phyloP scores from a whole-genome alignment of 129 eudicot species.

The Scalesia atractyloides region DNA sequence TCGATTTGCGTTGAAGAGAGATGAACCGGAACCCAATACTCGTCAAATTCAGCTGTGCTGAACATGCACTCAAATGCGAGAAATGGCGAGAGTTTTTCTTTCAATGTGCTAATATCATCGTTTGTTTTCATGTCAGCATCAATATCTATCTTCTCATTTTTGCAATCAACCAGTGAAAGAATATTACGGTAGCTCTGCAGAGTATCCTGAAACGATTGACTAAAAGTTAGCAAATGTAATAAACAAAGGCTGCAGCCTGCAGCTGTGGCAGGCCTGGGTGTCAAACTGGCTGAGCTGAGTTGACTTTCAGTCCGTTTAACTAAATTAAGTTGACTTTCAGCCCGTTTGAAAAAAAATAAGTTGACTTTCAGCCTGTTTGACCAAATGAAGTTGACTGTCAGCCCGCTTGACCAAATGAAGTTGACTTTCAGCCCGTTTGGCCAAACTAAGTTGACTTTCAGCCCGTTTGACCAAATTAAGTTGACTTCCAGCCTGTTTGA shows the following conservation, averaged over 20 bases:
- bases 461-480: too few species aligned
- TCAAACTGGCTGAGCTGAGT: not conserved
- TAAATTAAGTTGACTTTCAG: not conserved
- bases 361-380: too few species aligned
- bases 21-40: slow-evolving; percentile 61
- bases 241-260: not conserved
- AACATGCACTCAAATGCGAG: slow-evolving; percentile 34
- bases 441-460: too few species aligned
- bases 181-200: slow-evolving; percentile 19
- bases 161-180: slow-evolving; percentile 29
- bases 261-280: too few species aligned
- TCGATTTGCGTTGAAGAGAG: slow-evolving; percentile 51
- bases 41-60: slow-evolving; percentile 29
- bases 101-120: slow-evolving; percentile 12
- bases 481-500: not conserved
- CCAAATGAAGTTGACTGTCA: too few species aligned
- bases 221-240: not conserved
- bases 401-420: too few species aligned
- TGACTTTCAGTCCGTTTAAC: not conserved
- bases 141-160: slow-evolving; percentile 21
- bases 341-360: not conserved
- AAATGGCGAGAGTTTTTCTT: slow-evolving; percentile 29
- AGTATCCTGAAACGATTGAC: slow-evolving; percentile 27
- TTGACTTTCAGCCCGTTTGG: too few species aligned
- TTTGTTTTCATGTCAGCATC: slow-evolving; percentile 11